Evolutionary conservation across 257 asterid genomes (phyloP), one percentile per base, ranked within the genome.

Genomic region (Penstemon davidsonii): DNA sequence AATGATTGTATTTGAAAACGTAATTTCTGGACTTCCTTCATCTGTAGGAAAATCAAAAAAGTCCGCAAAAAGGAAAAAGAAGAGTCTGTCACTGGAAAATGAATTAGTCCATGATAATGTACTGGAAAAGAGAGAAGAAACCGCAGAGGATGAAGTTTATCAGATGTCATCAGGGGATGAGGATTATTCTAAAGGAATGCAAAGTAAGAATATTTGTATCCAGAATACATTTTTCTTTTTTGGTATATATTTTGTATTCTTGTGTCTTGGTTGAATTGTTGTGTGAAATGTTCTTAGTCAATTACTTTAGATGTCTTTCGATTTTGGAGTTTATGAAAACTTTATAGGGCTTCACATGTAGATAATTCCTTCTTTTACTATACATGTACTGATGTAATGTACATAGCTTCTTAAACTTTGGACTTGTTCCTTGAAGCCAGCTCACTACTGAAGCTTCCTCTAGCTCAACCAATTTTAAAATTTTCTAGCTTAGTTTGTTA

Each of bases 101-200:
- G 69, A 65, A 13, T 4, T 25, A 41, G 37, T 81, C 59, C 73
- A 82, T 15, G 78, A 76, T 45, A 66, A 60, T 69, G 59, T 73
- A 10, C 67, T 57, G 36, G 82, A 73, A 67, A 84, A 78, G 64
- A 79, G 60, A 62, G 81, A 39, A 72, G 80, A 78, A 54, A 71
- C 64, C 66, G 74, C 45, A 50, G 87, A 78, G 61, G 83, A 81
- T 49, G 96, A 85, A 62, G 79, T 81, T 18, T 86, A 83, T 82
- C 81, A 85, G 79, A 85, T 94, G 73, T 86, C 95, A 66, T 94
- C 96, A 4, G 97, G 96, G 40, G 97, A 91, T 54, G 99, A 94
- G 73, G 91, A 87, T 68, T 67, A 56, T 76, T 83, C 89, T 1
- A 86, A 78, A 73, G 99, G 99, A 84, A 83, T 90, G 96, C 83